phyloP scores from a whole-genome alignment of 1,284 basidiomycete species.

The Macrocystidia cucumis region DNA sequence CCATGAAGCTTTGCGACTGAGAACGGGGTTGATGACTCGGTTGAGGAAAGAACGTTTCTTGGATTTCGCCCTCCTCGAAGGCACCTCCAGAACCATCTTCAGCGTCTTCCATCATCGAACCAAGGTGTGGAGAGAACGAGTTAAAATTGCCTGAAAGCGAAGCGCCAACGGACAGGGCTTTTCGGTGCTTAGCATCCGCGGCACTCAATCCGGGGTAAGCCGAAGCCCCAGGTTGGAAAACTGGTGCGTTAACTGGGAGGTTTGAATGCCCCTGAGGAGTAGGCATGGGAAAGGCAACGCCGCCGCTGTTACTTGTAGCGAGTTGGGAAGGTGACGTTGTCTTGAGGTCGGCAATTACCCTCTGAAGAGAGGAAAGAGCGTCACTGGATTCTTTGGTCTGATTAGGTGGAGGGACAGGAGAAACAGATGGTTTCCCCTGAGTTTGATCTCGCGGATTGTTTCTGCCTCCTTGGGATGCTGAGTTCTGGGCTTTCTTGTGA shows the following conservation, averaged over 20 bases:
- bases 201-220: slow-evolving; percentile 41
- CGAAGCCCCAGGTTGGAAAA: slow-evolving; percentile 61
- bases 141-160: slow-evolving; percentile 52
- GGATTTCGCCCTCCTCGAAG: slow-evolving; percentile 73
- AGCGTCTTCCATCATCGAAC: slow-evolving; percentile 73
- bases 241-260: slow-evolving; percentile 56
- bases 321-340: slow-evolving; percentile 50
- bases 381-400: slow-evolving; percentile 52
- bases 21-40: slow-evolving; percentile 61
- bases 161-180: slow-evolving; percentile 67
- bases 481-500: slow-evolving; percentile 49
- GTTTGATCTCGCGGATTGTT: slow-evolving; percentile 36
- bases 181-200: slow-evolving; percentile 65
- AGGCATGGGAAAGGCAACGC: slow-evolving; percentile 34
- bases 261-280: slow-evolving; percentile 39
- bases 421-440: slow-evolving; percentile 18
- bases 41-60: slow-evolving; percentile 43
- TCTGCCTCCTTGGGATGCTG: slow-evolving; percentile 47
- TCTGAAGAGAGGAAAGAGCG: slow-evolving; percentile 71
- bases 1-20: slow-evolving; percentile 75
- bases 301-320: slow-evolving; percentile 31
- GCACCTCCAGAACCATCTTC: slow-evolving; percentile 47
- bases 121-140: slow-evolving; percentile 69
- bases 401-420: slow-evolving; percentile 32
- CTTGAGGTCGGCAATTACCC: slow-evolving; percentile 80